phyloP scores from a whole-genome alignment of 2,329 filamentous ascomycete species.

The Scorias spongiosa region DNA sequence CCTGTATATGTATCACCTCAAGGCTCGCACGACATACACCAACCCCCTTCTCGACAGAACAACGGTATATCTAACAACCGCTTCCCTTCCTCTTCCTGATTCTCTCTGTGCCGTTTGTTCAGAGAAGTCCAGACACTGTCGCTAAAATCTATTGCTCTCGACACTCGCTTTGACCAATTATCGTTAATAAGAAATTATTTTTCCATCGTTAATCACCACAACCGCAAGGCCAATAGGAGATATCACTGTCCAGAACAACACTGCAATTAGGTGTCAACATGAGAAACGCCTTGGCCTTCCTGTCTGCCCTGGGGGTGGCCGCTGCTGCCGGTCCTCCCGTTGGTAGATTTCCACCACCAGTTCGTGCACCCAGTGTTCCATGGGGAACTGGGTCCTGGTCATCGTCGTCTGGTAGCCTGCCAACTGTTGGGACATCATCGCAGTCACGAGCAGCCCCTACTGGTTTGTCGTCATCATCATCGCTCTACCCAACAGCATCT shows the following conservation, averaged over 20 bases:
- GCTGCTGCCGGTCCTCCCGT: not conserved
- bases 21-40: not conserved
- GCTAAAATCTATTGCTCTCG: not conserved
- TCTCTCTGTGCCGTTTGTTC: not conserved
- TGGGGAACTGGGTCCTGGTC: not conserved
- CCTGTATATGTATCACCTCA: not conserved
- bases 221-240: not conserved
- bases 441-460: too few species aligned
- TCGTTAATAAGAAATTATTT: not conserved
- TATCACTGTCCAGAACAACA: not conserved
- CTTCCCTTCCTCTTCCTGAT: not conserved
- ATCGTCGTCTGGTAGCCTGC: not conserved
- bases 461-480: not conserved
- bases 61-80: not conserved
- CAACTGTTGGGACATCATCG: too few species aligned
- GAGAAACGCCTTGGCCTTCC: not conserved
- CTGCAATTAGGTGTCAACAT: not conserved
- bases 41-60: not conserved
- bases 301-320: not conserved
- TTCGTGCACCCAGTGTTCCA: not conserved
- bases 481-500: not conserved
- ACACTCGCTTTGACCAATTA: not conserved
- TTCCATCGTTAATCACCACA: not conserved
- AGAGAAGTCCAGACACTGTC: not conserved
- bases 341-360: not conserved